phyloP scores from a whole-genome alignment of 1,284 basidiomycete species.

The Pholiota adiposa region DNA sequence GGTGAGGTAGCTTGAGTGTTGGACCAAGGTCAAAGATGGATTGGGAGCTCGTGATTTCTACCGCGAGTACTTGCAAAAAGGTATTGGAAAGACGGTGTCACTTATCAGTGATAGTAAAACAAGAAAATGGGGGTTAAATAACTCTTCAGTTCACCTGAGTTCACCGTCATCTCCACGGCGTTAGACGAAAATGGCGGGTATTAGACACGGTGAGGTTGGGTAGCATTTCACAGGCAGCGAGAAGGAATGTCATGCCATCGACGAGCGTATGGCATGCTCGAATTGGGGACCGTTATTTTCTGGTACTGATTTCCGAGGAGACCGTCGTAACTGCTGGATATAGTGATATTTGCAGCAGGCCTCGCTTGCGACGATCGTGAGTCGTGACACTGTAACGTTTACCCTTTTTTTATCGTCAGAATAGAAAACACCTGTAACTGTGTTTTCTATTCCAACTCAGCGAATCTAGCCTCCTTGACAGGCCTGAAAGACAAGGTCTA shows the following conservation, averaged over 20 bases:
- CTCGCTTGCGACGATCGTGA: not conserved
- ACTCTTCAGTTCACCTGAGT: too few relatives aligned
- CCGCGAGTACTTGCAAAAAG: not conserved
- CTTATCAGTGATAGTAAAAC: not conserved
- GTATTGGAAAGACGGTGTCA: not conserved
- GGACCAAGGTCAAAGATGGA: not conserved
- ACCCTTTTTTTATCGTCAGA: too few relatives aligned
- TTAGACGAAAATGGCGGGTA: not conserved
- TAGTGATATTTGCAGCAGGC: not conserved
- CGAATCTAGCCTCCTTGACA: conserved; percentile 5
- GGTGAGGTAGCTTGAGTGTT: not conserved
- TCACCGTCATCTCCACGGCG: not conserved
- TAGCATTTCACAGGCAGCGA: not conserved
- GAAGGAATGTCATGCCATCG: not conserved
- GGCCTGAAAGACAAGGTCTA: conserved; percentile 3
- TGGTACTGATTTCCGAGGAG: not conserved
- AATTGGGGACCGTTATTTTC: not conserved
- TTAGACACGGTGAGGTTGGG: not conserved
- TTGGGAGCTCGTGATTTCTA: too few relatives aligned
- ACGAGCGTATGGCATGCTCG: not conserved
- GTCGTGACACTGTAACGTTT: not conserved
- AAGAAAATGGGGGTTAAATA: too few relatives aligned
- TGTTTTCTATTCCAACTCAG: conserved; percentile 9
- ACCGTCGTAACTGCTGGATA: conserved; percentile 2
- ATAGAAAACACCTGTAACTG: not conserved